Evolutionary conservation across 2,329 filamentous ascomycete species (phyloP), one percentile per base, ranked within the genome.

Genomic region (Venturia aucupariae): DNA sequence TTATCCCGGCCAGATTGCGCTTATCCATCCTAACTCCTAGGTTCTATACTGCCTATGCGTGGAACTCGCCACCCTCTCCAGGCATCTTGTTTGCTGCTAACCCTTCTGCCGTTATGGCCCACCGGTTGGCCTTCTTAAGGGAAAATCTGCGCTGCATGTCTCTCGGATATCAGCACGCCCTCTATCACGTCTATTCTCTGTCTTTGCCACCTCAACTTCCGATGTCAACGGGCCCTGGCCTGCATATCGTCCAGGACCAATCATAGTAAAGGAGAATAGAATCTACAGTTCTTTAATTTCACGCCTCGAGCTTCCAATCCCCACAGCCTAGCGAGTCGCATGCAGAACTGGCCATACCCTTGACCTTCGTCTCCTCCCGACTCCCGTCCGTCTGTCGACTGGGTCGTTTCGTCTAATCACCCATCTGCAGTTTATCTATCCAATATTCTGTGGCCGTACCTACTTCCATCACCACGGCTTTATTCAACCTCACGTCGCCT

Each of bases 81-180:
- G 15, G 30, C 51, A 57, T 57, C 51, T 57, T 35, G 51, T 57
- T 35, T 57, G 51, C 27, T 57, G 11, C 51, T 57, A 57, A 35
- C 30, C 46, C 8, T 19, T 55, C 27, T 35, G 3, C 48, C 48
- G 48, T 35, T 57, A 22, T 57, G 51, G 51, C 51, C 51, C 51
- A 57, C 51, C 35, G 51, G 51, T 57, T 57, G 51, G 30, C 27
- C 51, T 57, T 57, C 51, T 35, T 57, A n/a, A 57, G 51, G 15
- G n/a, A 57, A 27, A 57, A 57, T 57, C 51, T 57, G 51, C 51
- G 30, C 51, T 57, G 51, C 51, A 57, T 57, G 51, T 57, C 51
- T 57, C 30, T 35, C 51, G 51, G 51, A n/a, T 35, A 57, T 10
- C 51, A 57, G 27, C 48, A 30, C 24, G 13, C 24, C 27, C n/a